Percentiles rank a stretch among this genome's conserved stretches.
Conservation (phyloP, 2,329 filamentous ascomycete species). For the Claviceps africana region DNA sequence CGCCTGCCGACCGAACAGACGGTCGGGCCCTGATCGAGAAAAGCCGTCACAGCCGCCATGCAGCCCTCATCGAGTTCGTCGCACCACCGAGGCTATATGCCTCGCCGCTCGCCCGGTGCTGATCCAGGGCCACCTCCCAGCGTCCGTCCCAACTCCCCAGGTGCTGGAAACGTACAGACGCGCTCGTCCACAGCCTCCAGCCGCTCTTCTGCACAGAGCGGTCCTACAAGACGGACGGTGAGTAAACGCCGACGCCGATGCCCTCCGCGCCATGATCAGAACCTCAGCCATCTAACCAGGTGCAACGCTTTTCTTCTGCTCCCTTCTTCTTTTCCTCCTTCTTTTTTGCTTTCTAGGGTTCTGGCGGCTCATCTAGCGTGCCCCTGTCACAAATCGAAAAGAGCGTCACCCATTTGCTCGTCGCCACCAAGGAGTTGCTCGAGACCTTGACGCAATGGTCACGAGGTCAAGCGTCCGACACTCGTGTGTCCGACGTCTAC, state of each 20-base stretch:
- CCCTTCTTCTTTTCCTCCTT: not conserved
- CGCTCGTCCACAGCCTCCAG: slow-evolving; percentile 55
- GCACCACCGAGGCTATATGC: slow-evolving; percentile 37
- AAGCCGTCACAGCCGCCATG: slow-evolving; percentile 21
- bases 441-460: slow-evolving; percentile 98
- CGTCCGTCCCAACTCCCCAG: slow-evolving; percentile 48
- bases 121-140: slow-evolving; percentile 45
- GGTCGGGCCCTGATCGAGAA: not conserved
- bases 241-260: slow-evolving; percentile 9
- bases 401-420: slow-evolving; percentile 91
- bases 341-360: slow-evolving; percentile 16
- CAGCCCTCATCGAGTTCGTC: slow-evolving; percentile 33
- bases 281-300: not conserved
- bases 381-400: slow-evolving; percentile 94
- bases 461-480: slow-evolving; percentile 77
- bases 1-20: not conserved
- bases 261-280: not conserved
- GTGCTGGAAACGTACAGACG: slow-evolving; percentile 38
- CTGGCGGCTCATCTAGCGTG: slow-evolving; percentile 49
- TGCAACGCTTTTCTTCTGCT: not conserved
- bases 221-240: slow-evolving; percentile 18
- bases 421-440: slow-evolving; percentile 93
- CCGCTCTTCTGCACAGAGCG: slow-evolving; percentile 41
- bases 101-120: slow-evolving; percentile 49
- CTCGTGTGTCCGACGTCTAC: slow-evolving; percentile 94